These are phyloP conservation scores for Aspergillus awamori DNA, from an alignment of 2,329 filamentous ascomycete genomes.

Conservation along the genomic window DNA sequence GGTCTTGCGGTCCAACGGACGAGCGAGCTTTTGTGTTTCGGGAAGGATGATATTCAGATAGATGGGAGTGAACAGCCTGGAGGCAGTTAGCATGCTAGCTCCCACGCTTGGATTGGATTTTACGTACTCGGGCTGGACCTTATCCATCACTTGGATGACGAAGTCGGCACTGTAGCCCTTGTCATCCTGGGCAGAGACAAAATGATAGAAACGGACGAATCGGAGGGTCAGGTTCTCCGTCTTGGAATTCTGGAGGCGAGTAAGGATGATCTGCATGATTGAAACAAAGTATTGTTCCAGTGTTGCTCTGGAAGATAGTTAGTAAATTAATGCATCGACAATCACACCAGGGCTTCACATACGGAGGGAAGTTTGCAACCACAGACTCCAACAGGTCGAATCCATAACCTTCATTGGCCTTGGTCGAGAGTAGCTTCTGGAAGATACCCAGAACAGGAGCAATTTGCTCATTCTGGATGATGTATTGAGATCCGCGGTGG, in stretches of 20 bases:
- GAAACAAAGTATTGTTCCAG: constrained; percentile 77
- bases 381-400: constrained; percentile 89
- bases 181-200: constrained; percentile 77
- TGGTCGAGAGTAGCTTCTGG: constrained; percentile 80
- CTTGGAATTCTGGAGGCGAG: constrained; percentile 69
- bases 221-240: constrained; percentile 83
- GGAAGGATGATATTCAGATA: constrained; percentile 87
- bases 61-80: constrained; percentile 74
- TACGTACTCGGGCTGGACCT: constrained; percentile 68
- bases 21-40: constrained; percentile 83
- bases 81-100: constrained; percentile 18
- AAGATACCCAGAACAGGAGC: constrained; percentile 93
- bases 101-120: constrained; percentile 1
- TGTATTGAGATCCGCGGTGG: constrained; percentile 71
- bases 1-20: constrained; percentile 87
- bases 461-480: constrained; percentile 77
- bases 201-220: constrained; percentile 93
- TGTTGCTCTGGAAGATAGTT: constrained; percentile 51
- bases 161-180: constrained; percentile 88
- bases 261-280: constrained; percentile 81
- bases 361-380: constrained; percentile 71
- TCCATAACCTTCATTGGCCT: constrained; percentile 80
- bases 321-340: neutral
- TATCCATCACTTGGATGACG: constrained; percentile 82
- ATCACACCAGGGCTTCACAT: constrained; percentile 44